Conservation (phyloP, 2,329 filamentous ascomycete genomes). For the Apiospora sp. region DNA sequence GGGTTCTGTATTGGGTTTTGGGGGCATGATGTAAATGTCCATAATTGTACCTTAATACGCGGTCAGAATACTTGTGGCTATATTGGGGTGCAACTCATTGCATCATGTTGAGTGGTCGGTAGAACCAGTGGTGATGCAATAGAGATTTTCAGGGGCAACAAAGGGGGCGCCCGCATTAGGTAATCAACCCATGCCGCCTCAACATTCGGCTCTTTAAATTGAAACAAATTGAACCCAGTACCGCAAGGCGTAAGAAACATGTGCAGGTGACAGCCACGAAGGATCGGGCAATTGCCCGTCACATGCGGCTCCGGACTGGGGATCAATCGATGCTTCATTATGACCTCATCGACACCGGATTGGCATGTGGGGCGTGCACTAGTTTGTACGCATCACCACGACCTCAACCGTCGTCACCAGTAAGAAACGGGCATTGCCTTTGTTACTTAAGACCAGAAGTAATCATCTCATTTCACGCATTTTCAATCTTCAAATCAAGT, state of each 20-base stretch:
- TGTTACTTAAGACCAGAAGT: background rate
- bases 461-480: background rate
- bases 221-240: too few species aligned
- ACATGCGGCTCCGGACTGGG: background rate
- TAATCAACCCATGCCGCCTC: background rate
- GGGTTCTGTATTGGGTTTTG: too few species aligned
- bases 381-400: slow-evolving; percentile 8
- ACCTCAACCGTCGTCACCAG: slow-evolving; percentile 12
- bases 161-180: background rate
- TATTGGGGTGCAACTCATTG: too few species aligned
- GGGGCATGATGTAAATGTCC: too few species aligned
- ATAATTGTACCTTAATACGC: too few species aligned
- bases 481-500: too few species aligned
- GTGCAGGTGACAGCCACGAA: too few species aligned
- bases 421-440: background rate
- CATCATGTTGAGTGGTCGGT: too few species aligned
- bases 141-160: background rate
- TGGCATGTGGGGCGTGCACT: background rate
- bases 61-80: too few species aligned
- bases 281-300: background rate
- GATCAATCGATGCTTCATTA: background rate
- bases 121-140: too few species aligned
- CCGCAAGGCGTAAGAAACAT: background rate
- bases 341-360: slow-evolving; percentile 3
- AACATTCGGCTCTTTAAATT: background rate